A percentile compares a stretch with the other conserved stretches of the same genome.
phyloP scores from a whole-genome alignment of 306 rosid genomes.

The Mimosa pudica region DNA sequence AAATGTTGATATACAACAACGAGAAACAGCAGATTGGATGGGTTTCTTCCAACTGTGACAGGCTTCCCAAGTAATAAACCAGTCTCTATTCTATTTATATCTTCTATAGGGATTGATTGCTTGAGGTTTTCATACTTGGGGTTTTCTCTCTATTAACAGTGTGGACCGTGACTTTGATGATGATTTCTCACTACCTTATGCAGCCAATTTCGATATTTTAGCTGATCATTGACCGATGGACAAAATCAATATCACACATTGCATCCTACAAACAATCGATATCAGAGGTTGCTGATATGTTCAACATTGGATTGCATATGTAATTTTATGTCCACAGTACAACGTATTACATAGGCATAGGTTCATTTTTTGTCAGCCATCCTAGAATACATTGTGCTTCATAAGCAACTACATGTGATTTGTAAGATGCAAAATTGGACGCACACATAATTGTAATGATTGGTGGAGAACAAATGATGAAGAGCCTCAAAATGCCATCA shows the following conservation, averaged over 20 bases:
- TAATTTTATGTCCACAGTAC: slow-evolving; percentile 5
- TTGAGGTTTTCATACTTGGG: slow-evolving; percentile 36
- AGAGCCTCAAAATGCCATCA: slow-evolving; percentile 18
- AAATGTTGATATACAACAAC: slow-evolving; percentile 71
- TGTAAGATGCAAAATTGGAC: slow-evolving; percentile 20
- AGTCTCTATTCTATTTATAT: slow-evolving; percentile 21
- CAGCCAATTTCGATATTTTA: slow-evolving; percentile 45
- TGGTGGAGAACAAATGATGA: slow-evolving; percentile 22
- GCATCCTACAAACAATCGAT: slow-evolving; percentile 30
- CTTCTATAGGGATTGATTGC: slow-evolving; percentile 16
- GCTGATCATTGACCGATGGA: slow-evolving; percentile 26
- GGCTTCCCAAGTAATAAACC: slow-evolving; percentile 60
- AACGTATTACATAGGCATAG: slow-evolving; percentile 24
- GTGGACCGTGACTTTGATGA: slow-evolving; percentile 44
- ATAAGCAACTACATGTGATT: slow-evolving; percentile 32
- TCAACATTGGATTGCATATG: slow-evolving; percentile 26
- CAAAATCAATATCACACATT: no score
- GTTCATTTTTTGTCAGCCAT: slow-evolving; percentile 16
- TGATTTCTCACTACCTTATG: slow-evolving; percentile 41
- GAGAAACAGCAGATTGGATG: slow-evolving; percentile 75
- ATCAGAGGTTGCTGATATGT: slow-evolving; percentile 24
- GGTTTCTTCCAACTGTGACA: slow-evolving; percentile 57
- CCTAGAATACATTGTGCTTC: slow-evolving; percentile 28
- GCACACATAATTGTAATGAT: slow-evolving; percentile 17
- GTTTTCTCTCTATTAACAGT: slow-evolving; percentile 43